A percentile compares a stretch with the other conserved stretches of the same genome.
Evolutionary conservation across 2,329 filamentous ascomycete genomes (phyloP).

Genomic region (Nemania sp.): DNA sequence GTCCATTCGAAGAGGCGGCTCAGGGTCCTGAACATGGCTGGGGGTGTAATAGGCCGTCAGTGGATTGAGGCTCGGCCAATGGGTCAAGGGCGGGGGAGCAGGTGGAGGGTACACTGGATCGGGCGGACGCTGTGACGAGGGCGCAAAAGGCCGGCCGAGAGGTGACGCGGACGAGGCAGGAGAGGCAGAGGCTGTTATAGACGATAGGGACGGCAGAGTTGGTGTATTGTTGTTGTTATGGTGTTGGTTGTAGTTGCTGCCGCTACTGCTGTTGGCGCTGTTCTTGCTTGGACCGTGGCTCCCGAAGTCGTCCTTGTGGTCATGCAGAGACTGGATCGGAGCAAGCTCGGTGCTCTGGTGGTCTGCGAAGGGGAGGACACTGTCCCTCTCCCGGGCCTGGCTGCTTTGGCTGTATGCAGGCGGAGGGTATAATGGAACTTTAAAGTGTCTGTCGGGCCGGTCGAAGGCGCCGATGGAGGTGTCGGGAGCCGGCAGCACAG

Average conservation of each 20-base stretch:
- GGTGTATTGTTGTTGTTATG: no score
- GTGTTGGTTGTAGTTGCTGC: constrained; percentile 26
- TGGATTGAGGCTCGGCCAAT: constrained; percentile 56
- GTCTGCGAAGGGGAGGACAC: constrained; percentile 40
- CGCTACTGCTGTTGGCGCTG: constrained; percentile 14
- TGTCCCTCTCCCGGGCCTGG: constrained; percentile 39
- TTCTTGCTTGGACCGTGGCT: neutral
- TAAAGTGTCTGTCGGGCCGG: constrained; percentile 38
- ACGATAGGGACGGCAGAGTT: constrained; percentile 49
- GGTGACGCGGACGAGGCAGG: constrained; percentile 31
- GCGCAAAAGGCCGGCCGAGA: constrained; percentile 11
- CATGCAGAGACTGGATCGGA: constrained; percentile 44
- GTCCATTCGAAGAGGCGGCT: constrained; percentile 54
- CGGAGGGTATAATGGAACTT: constrained; percentile 43
- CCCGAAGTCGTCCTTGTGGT: constrained; percentile 32
- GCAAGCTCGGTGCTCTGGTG: constrained; percentile 45
- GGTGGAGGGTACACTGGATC: constrained; percentile 36
- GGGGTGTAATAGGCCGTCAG: constrained; percentile 53
- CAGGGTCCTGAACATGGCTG: constrained; percentile 47
- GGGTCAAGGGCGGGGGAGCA: constrained; percentile 35
- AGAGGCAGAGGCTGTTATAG: constrained; percentile 42
- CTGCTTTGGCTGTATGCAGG: constrained; percentile 44
- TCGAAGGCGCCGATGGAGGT: constrained; percentile 28
- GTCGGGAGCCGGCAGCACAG: constrained; percentile 29
- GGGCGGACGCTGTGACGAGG: constrained; percentile 31